Evolutionary conservation across 176 grass and related monocot species (phyloP), one percentile per base, ranked within the genome.

Genomic region (Oryza officinalis): DNA sequence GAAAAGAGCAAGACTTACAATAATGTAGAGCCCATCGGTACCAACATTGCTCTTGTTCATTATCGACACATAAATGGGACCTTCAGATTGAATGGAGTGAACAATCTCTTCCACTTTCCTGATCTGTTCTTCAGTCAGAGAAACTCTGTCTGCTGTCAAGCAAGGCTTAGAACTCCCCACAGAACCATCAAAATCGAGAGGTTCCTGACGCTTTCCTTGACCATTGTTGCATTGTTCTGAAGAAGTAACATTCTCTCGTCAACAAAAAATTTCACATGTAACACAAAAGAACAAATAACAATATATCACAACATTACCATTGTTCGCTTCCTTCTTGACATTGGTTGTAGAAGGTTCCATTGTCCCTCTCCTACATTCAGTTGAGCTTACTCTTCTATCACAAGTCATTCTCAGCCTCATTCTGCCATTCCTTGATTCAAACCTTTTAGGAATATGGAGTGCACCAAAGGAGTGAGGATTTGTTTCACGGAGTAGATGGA

Each of bases 401-500:
- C 11, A 4, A 85, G 10, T 11, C 1, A n/a, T 32, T 26, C 45
- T 69, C 13, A n/a, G 5, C 18, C 28, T 63, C n/a, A 10, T 45
- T 63, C 40, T 31, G 0, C 63, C 61, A 31, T 43, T 10, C n/a
- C 13, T 47, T 13, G 22, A 70, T 30, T n/a, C 30, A 30, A 78
- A 14, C 20, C 59, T 64, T 45, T 78, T 65, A n/a, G 41, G 26
- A 54, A 1, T 26, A 11, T 7, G 3, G 22, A 61, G 2, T 25
- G 23, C 23, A 15, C 40, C 4, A 1, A n/a, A 46, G 33, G 69
- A 69, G 67, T n/a, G 8, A 61, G 25, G 6, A 10, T 40, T 63
- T 74, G 73, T 22, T 46, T 79, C 46, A 2, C 31, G 63, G 75
- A 89, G 69, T 70, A 90, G 25, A 90, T 86, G 67, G 13, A 91